phyloP scores from a whole-genome alignment of 2,329 filamentous ascomycete species.

The Aspergillus calidoustus region DNA sequence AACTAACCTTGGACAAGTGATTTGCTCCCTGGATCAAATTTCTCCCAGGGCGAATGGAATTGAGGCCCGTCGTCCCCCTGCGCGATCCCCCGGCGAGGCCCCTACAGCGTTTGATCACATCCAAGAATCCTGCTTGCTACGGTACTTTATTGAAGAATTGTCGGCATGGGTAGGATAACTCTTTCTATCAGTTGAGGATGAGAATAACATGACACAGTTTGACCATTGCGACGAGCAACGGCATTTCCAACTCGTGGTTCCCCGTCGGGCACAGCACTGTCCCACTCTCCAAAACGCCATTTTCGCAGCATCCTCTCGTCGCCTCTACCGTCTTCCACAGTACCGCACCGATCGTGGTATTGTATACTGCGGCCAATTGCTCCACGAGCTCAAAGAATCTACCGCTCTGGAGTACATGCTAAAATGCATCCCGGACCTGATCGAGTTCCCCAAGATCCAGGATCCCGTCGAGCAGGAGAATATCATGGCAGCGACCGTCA shows the following conservation, averaged over 20 bases:
- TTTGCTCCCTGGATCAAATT: too few species aligned
- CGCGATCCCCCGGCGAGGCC: too few species aligned
- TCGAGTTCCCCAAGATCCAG: constrained; percentile 23
- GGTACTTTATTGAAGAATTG: too few species aligned
- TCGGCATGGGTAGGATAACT: too few species aligned
- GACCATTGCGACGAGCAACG: constrained; percentile 28
- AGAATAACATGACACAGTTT: constrained; percentile 17
- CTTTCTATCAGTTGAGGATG: too few species aligned
- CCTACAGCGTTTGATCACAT: too few species aligned
- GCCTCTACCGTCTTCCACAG: constrained; percentile 26
- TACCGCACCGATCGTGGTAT: constrained; percentile 25
- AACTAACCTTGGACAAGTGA: too few species aligned
- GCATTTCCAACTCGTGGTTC: constrained; percentile 28
- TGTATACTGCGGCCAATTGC: constrained; percentile 22
- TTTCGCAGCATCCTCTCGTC: constrained; percentile 30
- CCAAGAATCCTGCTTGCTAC: too few species aligned
- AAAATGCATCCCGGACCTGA: constrained; percentile 28
- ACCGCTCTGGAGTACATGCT: constrained; percentile 30
- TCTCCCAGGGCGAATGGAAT: too few species aligned
- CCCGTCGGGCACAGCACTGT: constrained; percentile 25
- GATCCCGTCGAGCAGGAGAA: constrained; percentile 28
- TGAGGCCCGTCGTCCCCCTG: too few species aligned
- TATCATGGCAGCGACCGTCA: constrained; percentile 32
- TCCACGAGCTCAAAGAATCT: constrained; percentile 20
- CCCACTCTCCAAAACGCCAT: constrained; percentile 28